phyloP scores from a whole-genome alignment of 2,329 filamentous ascomycete genomes.

The Hypoxylon sp. region DNA sequence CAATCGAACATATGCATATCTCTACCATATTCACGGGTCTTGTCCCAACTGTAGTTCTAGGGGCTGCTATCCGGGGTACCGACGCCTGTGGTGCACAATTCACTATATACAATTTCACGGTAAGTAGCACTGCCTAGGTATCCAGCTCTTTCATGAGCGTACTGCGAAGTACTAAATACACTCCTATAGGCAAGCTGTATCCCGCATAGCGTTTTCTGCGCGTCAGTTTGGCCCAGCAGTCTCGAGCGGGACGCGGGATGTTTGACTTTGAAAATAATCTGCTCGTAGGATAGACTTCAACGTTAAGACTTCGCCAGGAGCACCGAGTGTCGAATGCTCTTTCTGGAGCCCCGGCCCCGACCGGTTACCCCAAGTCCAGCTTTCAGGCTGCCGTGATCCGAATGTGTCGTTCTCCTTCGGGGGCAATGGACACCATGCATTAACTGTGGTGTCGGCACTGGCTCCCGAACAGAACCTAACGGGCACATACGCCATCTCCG shows the following conservation, averaged over 20 bases:
- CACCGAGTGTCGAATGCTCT: conserved; percentile 4
- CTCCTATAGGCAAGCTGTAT: conserved; percentile 17
- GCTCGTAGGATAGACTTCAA: conserved; percentile 15
- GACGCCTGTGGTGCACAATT: conserved; percentile 7
- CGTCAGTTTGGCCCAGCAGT: conserved; percentile 4
- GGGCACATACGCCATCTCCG: conserved; percentile 12
- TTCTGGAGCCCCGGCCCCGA: conserved; percentile 14
- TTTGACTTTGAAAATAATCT: conserved; percentile 2
- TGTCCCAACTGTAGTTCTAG: not conserved
- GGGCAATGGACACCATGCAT: not conserved
- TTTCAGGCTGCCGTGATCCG: conserved; percentile 4
- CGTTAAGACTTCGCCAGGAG: conserved; percentile 1
- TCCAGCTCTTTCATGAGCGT: not conserved
- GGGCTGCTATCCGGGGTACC: not conserved
- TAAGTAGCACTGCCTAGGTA: not conserved
- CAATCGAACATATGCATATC: not conserved
- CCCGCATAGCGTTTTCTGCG: conserved; percentile 15
- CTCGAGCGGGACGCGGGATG: not conserved
- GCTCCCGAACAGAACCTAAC: conserved; percentile 10
- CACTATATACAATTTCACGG: conserved; percentile 13
- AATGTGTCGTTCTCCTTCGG: conserved; percentile 14
- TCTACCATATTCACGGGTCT: not conserved
- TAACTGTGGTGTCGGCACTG: conserved; percentile 7
- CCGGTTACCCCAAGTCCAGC: conserved; percentile 1
- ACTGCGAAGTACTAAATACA: conserved; percentile 2